Percentiles rank a stretch among this genome's conserved stretches.
These are phyloP conservation scores for Fusarium guadeloupense DNA, from an alignment of 2,329 filamentous ascomycete genomes.

Conservation along the genomic window DNA sequence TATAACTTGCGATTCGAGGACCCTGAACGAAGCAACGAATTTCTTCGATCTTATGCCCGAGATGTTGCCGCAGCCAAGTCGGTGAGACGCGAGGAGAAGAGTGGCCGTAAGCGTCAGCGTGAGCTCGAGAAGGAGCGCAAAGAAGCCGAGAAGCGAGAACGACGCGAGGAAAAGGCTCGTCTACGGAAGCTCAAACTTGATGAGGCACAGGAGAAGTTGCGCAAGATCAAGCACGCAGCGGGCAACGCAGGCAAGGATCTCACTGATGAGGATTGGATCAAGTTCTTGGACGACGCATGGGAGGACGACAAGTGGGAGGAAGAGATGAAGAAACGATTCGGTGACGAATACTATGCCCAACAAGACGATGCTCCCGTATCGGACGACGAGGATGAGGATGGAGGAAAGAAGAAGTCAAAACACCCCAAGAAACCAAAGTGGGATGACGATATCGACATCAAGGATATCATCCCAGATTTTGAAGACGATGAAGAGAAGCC, in stretches of 20 bases:
- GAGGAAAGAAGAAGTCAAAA: conserved; percentile 57
- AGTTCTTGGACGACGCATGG: conserved; percentile 87
- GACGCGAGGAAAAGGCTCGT: conserved; percentile 82
- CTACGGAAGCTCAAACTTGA: conserved; percentile 90
- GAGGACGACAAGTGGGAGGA: conserved; percentile 90
- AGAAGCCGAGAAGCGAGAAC: conserved; percentile 79
- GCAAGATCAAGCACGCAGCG: conserved; percentile 88
- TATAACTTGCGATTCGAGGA: conserved; percentile 98
- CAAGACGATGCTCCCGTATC: conserved; percentile 73
- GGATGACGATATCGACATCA: conserved; percentile 98
- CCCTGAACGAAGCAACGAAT: conserved; percentile 86
- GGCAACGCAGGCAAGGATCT: conserved; percentile 74
- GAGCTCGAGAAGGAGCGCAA: conserved; percentile 81
- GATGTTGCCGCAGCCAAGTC: conserved; percentile 83
- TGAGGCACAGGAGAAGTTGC: conserved; percentile 86
- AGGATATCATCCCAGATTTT: conserved; percentile 88
- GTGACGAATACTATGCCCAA: conserved; percentile 87
- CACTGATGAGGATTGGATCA: conserved; percentile 82
- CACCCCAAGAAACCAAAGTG: conserved; percentile 73
- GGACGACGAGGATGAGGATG: conserved; percentile 71
- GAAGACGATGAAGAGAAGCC: conserved; percentile 69
- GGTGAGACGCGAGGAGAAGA: conserved; percentile 85
- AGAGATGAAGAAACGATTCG: conserved; percentile 89
- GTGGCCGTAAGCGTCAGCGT: conserved; percentile 77
- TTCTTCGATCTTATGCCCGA: conserved; percentile 87